Percentiles rank a stretch among this genome's conserved stretches.
Evolutionary conservation across 2,329 filamentous ascomycete species (phyloP).

Genomic region (Pseudocercospora pini-densiflorae): DNA sequence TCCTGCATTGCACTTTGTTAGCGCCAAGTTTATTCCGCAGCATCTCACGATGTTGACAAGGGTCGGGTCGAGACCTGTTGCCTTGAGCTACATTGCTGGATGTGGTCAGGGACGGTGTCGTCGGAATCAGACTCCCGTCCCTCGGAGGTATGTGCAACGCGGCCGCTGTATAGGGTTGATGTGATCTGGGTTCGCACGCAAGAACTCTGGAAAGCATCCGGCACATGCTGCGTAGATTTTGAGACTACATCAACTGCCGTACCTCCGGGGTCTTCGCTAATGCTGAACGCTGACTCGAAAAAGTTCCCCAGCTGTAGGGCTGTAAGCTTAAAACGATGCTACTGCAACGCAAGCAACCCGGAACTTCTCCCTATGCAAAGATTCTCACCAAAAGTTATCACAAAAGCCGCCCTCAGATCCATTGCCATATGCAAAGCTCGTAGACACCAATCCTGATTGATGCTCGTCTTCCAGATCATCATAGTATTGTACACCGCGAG

Average conservation of each 20-base stretch:
- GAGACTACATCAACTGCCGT: slow-evolving; percentile 3
- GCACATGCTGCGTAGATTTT: not conserved
- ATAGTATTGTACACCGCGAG: slow-evolving; percentile 30
- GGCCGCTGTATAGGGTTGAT: not conserved
- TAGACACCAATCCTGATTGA: slow-evolving; percentile 6
- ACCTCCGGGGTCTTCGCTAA: not conserved
- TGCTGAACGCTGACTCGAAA: slow-evolving; percentile 7
- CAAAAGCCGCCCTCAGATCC: not conserved
- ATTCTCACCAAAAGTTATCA: not conserved
- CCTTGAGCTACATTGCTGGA: not conserved
- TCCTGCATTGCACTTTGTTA: slow-evolving; percentile 2
- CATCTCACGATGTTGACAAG: not conserved
- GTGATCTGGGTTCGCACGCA: not conserved
- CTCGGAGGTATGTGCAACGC: not conserved
- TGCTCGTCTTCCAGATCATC: slow-evolving; percentile 18
- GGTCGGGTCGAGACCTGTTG: not conserved
- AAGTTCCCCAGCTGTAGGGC: not conserved
- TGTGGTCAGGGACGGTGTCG: not conserved
- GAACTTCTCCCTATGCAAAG: slow-evolving; percentile 8
- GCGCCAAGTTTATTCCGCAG: slow-evolving; percentile 1
- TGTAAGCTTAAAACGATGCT: slow-evolving; percentile 6
- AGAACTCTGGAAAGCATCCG: not conserved
- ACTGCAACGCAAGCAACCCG: not conserved
- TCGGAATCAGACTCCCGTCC: not conserved
- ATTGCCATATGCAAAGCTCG: not conserved